These are phyloP conservation scores for Ensete glaucum DNA, from an alignment of 176 grass and related monocot genomes.

Conservation along the genomic window DNA sequence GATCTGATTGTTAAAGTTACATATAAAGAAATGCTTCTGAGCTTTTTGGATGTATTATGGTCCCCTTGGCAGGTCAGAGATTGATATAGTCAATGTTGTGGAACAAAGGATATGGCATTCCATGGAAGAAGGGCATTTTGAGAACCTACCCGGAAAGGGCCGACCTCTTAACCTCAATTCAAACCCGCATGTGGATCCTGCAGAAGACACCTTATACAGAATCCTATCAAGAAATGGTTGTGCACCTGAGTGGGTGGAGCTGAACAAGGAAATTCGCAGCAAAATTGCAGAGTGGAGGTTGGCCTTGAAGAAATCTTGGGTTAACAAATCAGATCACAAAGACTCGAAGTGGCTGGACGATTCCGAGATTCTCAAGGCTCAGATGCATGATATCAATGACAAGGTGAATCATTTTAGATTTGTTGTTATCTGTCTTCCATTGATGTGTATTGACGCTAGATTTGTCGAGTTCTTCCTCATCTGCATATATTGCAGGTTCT, in stretches of 20 bases:
- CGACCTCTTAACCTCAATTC: constrained; percentile 57
- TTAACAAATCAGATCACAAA: constrained; percentile 23
- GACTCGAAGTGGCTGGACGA: constrained; percentile 35
- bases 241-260: constrained; percentile 68
- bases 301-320: constrained; percentile 48
- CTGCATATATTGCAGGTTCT: constrained; percentile 45
- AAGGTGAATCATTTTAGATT: constrained; percentile 34
- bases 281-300: constrained; percentile 45
- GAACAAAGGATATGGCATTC: constrained; percentile 94
- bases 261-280: constrained; percentile 76
- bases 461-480: neutral
- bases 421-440: neutral
- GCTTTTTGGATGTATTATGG: too few species aligned
- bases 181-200: constrained; percentile 72
- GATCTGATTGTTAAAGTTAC: too few species aligned
- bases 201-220: constrained; percentile 77
- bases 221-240: constrained; percentile 71
- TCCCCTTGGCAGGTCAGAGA: constrained; percentile 46
- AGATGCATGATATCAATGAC: constrained; percentile 63
- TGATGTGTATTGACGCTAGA: constrained; percentile 4
- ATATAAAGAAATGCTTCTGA: too few species aligned
- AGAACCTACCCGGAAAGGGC: constrained; percentile 83
- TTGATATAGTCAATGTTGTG: constrained; percentile 79
- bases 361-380: constrained; percentile 37
- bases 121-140: constrained; percentile 91